Base-by-base conservation (phyloP, 805 yeast genomes). In the Suhomyces emberorum region DNA sequence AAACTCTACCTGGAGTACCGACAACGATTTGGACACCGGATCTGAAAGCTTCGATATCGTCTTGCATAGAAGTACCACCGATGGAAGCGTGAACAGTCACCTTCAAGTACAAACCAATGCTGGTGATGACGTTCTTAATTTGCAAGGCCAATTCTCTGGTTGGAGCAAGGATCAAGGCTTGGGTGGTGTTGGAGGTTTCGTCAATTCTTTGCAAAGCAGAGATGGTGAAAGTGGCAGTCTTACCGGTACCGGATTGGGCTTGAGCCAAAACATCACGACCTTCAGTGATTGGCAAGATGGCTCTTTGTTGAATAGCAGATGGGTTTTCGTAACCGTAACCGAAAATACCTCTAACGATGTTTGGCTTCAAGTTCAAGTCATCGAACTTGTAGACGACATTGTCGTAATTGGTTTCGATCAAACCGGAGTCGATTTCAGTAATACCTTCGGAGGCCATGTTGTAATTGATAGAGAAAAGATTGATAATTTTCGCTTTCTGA, bases 201-300 rank as follows among this genome's bases (percentile, higher is more conserved):
- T 91, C 95, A 37, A 93, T 76, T 46, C 78, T 85, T 66, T 93
- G 95, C 47, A 93, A 70, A 74, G 88, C 85, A 17, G 96, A 91
- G 49, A 93, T 91, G 46, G 97, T 77, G 74, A 93, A 93, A 32
- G 98, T 93, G 47, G 98, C 98, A 19, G 98, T 93, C 72, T 93
- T 93, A 69, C 98, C 98, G 33, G 98, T 93, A 68, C 98, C 98
- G 24, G 96, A 88, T 70, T 93, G 98, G 41, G 98, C 98, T 71
- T 93, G 98, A 43, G 98, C 98, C 46, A 93, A 79, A 37, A 89
- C 95, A 65, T 93, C 98, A 65, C 88, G 81, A 39, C 96, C 96
- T 57, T 81, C 82, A 54, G 88, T 83, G 64, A 93, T 89, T 63
- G 95, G 98, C 68, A 84, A 72, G 52, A 93, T 93, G 46, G 98